Evolutionary conservation across 495 filamentous ascomycete species (phyloP), one percentile per base, ranked within the genome.

Genomic region (Rhypophila decipiens): DNA sequence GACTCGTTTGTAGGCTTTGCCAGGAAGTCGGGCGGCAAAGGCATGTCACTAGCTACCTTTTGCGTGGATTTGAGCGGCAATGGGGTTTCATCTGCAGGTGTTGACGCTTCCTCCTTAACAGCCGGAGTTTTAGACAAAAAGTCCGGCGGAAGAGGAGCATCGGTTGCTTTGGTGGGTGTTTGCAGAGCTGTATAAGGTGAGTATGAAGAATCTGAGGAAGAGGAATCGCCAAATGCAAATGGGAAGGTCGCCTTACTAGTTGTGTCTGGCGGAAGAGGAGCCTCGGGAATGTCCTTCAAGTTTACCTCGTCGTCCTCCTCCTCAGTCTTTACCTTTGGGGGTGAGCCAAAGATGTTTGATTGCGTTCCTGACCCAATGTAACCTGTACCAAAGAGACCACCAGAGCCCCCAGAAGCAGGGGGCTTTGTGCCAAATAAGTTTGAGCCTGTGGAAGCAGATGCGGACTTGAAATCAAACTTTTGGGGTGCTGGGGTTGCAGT

Each of bases 201-300:
- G 49, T 51, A 52, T 57, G 59, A 52, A 51, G 73, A 70, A 49
- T 61, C 61, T 43, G 86, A 85, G 15, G 84, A 86, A 46, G 75
- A 74, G 5, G 85, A 85, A 44, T 88, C 83, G 22, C 83, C 79
- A 44, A 81, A 65, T 24, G 72, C 79, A 44, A 81, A 65, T 24
- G 72, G 71, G 63, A 82, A 87, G 38, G 59, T 70, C 49, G 73
- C 70, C 68, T 82, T 84, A 69, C 80, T 88, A 18, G 83, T 86
- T 36, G 85, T 63, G 50, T 90, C 84, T n/a, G 86, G 87, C 24
- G 87, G 87, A 29, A 90, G 64, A 42, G 88, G 87, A 12, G 76
- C 59, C 55, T 83, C 78, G 38, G 67, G 43, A 37, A 63, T 47
- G 13, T 60, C 60, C 21, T 58, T 50, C 23, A 65, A 50, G 27